Percentiles rank a stretch among this genome's conserved stretches.
These are phyloP conservation scores for Cladorrhinum samala DNA, from an alignment of 495 filamentous ascomycete genomes.

Conservation along the genomic window DNA sequence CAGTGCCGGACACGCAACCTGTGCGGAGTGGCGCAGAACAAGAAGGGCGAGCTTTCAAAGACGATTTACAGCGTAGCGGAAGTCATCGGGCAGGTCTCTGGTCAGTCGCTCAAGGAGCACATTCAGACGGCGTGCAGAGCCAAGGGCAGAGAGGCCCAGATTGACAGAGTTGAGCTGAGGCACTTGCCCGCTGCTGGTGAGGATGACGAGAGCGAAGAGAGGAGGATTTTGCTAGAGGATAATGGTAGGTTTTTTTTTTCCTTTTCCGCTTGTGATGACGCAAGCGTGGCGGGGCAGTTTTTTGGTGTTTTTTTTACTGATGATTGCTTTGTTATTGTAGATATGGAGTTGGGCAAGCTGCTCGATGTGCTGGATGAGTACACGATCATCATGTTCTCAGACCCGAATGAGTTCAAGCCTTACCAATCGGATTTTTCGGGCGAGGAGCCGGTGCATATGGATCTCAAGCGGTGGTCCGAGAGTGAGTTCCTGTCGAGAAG, in stretches of 20 bases:
- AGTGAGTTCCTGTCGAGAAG: slow-evolving; percentile 13
- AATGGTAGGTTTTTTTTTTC: slow-evolving; percentile 53
- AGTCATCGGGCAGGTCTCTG: slow-evolving; percentile 54
- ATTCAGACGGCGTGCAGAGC: slow-evolving; percentile 27
- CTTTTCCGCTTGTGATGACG: too few relatives aligned
- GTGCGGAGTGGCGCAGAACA: slow-evolving; percentile 14
- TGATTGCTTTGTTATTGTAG: slow-evolving; percentile 23
- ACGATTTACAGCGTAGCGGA: slow-evolving; percentile 47
- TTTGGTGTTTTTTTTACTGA: too few relatives aligned
- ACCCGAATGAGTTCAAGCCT: slow-evolving; percentile 32
- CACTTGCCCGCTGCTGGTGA: slow-evolving; percentile 41
- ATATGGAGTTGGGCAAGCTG: slow-evolving; percentile 33
- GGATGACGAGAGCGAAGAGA: slow-evolving; percentile 37
- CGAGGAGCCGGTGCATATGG: slow-evolving; percentile 32
- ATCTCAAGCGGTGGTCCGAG: slow-evolving; percentile 39
- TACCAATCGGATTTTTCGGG: slow-evolving; percentile 43
- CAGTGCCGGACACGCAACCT: slow-evolving; percentile 26
- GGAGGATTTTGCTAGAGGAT: slow-evolving; percentile 51
- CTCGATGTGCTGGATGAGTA: slow-evolving; percentile 35
- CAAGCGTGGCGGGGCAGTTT: too few relatives aligned
- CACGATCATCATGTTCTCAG: slow-evolving; percentile 42
- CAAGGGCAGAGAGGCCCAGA: slow-evolving; percentile 34
- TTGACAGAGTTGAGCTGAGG: slow-evolving; percentile 46
- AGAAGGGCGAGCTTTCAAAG: slow-evolving; percentile 15
- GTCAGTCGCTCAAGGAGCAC: slow-evolving; percentile 28